Conservation (phyloP, 2,329 filamentous ascomycete species). For the Massarina eburnea region DNA sequence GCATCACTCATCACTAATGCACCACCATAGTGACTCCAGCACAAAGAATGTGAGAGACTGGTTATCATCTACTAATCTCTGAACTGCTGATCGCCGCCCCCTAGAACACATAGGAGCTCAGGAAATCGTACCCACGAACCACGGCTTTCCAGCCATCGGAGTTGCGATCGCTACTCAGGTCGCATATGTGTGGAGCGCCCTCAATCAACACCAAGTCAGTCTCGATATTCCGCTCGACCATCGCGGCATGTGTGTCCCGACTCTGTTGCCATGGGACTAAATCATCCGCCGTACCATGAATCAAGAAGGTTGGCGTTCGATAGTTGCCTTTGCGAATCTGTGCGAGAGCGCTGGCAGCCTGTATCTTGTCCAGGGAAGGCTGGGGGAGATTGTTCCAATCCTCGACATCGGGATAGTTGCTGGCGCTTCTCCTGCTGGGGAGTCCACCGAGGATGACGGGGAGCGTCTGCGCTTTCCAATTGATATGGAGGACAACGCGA, state of each 20-base stretch:
- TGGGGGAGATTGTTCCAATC: neutral
- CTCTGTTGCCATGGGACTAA: slow-evolving; percentile 7
- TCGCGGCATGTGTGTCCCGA: slow-evolving; percentile 1
- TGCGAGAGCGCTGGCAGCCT: slow-evolving; percentile 10
- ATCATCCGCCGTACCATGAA: slow-evolving; percentile 15
- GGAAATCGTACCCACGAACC: slow-evolving; percentile 1
- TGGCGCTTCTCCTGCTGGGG: neutral
- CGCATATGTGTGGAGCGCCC: slow-evolving; percentile 7
- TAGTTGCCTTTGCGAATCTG: slow-evolving; percentile 14
- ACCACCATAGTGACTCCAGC: no score
- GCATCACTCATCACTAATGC: no score
- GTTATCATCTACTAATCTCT: no score
- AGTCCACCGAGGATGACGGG: slow-evolving; percentile 37
- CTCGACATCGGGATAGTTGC: neutral
- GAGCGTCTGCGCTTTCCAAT: slow-evolving; percentile 45
- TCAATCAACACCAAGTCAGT: slow-evolving; percentile 4
- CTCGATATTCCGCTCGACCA: slow-evolving; percentile 1
- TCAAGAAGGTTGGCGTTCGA: slow-evolving; percentile 13
- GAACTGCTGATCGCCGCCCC: no score
- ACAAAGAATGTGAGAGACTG: no score
- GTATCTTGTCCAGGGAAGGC: slow-evolving; percentile 3
- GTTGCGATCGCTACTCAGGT: slow-evolving; percentile 4
- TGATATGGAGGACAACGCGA: slow-evolving; percentile 47
- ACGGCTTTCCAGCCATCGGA: slow-evolving; percentile 1
- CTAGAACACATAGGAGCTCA: neutral